A percentile compares a stretch with the other conserved stretches of the same genome.
These are phyloP conservation scores for Aureobasidium namibiae DNA, from an alignment of 2,329 filamentous ascomycete genomes.

Conservation along the genomic window DNA sequence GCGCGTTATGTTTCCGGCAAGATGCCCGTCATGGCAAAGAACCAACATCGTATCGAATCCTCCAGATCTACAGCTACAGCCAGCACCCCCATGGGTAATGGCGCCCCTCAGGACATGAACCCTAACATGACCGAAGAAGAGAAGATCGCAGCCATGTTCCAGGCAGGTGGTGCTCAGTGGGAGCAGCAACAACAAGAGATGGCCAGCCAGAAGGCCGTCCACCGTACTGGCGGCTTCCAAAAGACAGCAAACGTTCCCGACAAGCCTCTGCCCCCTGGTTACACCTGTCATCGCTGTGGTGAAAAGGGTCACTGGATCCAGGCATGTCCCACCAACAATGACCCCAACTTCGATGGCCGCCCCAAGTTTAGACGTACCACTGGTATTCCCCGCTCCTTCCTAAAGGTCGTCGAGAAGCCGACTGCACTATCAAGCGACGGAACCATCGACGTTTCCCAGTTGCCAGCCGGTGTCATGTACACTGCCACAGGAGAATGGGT, in stretches of 20 bases:
- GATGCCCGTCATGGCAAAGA: constrained; percentile 84
- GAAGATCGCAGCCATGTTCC: constrained; percentile 85
- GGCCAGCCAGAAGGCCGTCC: constrained; percentile 53
- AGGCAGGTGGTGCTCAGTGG: constrained; percentile 85
- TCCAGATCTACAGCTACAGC: constrained; percentile 41
- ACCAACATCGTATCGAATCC: constrained; percentile 59
- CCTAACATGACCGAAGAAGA: constrained; percentile 86
- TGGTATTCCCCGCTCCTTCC: constrained; percentile 88
- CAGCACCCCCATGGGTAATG: constrained; percentile 39
- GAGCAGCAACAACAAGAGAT: constrained; percentile 87
- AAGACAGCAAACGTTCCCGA: constrained; percentile 77
- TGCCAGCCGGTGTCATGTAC: constrained; percentile 87
- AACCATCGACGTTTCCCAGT: constrained; percentile 70
- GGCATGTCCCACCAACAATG: constrained; percentile 94
- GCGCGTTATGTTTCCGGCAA: constrained; percentile 94
- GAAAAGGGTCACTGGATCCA: constrained; percentile 99
- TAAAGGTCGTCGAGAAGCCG: constrained; percentile 92
- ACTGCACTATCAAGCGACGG: constrained; percentile 64
- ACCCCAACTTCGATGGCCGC: constrained; percentile 89
- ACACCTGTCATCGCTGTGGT: constrained; percentile 92
- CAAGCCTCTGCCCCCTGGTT: constrained; percentile 85
- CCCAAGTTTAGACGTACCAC: constrained; percentile 93
- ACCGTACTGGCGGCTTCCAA: constrained; percentile 29
- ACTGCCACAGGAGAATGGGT: constrained; percentile 97
- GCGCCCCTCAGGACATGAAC: constrained; percentile 58